Evolutionary conservation across 2,329 filamentous ascomycete genomes (phyloP), one percentile per base, ranked within the genome.

Genomic region (Xylariales sp.): DNA sequence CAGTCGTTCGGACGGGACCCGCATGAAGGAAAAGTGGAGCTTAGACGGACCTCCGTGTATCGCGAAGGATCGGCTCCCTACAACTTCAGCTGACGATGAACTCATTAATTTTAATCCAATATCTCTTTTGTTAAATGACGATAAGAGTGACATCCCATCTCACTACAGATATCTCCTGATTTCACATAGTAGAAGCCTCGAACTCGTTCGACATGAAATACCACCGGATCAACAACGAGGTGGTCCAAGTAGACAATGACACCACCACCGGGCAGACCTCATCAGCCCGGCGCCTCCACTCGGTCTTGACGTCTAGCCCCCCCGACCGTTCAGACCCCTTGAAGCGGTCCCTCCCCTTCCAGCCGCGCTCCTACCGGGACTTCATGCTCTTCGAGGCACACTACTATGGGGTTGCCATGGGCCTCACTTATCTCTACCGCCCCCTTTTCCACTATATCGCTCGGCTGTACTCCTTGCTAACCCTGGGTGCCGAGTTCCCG

Each of bases 321-420:
- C 54, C 54, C 4, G 51, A 56, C 32, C 12, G 29, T 1, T 15
- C 20, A 7, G 54, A 56, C 19, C 15, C 46, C 3, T 43, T 39
- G 7, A 54, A 52, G 39, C 46, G 48, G n/a, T 41, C 16, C 4
- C 47, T 56, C 22, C 52, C 54, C 3, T 54, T 56, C 43, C 52
- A 55, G 40, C 54, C 54, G 5, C 50, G 49, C 11, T 56, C 54
- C 1, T 56, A 54, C 39, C 52, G 54, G 14, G 54, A 56, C 49
- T 56, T 56, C 42, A 55, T 56, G 54, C 54, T 56, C 9, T 56
- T 56, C 19, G 51, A 55, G 40, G 42, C 41, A 1, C 54, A 56
- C 38, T 56, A 53, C 48, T 51, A 51, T 41, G 44, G 45, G 38
- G 50, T 47, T 4, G 50, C 51, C 2, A 18, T 51, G 20, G 54